Evolutionary conservation across 768 basidiomycete genomes (phyloP).

Genomic region (Paxillus rubicundulus): DNA sequence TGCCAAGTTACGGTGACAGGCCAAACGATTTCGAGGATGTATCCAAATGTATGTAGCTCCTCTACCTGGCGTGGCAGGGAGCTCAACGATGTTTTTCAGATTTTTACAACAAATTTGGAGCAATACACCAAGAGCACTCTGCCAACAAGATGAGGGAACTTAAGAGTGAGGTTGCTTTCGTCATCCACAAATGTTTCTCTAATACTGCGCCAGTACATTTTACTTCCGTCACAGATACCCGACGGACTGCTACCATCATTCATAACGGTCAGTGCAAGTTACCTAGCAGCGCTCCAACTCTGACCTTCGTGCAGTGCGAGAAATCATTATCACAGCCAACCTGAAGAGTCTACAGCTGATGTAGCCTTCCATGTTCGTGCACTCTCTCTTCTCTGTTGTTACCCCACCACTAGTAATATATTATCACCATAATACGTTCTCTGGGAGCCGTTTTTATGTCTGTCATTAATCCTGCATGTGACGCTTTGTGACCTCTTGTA

Average conservation of each 20-base stretch:
- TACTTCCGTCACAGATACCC: slow-evolving; percentile 81
- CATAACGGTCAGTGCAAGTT: slow-evolving; percentile 51
- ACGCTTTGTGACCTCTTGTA: neutral
- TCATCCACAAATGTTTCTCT: neutral
- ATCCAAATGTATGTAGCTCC: slow-evolving; percentile 57
- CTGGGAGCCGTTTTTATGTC: slow-evolving; percentile 8
- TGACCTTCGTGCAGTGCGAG: slow-evolving; percentile 48
- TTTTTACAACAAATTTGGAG: slow-evolving; percentile 70
- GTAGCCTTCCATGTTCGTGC: slow-evolving; percentile 14
- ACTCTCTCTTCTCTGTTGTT: slow-evolving; percentile 8
- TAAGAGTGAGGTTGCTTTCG: slow-evolving; percentile 49
- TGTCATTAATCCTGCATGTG: slow-evolving; percentile 6
- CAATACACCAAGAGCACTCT: slow-evolving; percentile 63
- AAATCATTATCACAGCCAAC: slow-evolving; percentile 67
- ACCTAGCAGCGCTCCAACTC: neutral
- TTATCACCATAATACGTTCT: slow-evolving; percentile 16
- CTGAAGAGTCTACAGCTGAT: slow-evolving; percentile 50
- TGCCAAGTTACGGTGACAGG: slow-evolving; percentile 69
- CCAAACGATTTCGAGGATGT: slow-evolving; percentile 79
- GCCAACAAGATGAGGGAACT: slow-evolving; percentile 72
- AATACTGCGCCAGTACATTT: slow-evolving; percentile 55
- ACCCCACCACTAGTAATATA: slow-evolving; percentile 10
- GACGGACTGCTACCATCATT: slow-evolving; percentile 71
- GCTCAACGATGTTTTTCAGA: slow-evolving; percentile 40
- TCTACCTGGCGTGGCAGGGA: neutral